Base-by-base conservation (phyloP, 2,329 filamentous ascomycete species). In the Talaromyces albobiverticillius region DNA sequence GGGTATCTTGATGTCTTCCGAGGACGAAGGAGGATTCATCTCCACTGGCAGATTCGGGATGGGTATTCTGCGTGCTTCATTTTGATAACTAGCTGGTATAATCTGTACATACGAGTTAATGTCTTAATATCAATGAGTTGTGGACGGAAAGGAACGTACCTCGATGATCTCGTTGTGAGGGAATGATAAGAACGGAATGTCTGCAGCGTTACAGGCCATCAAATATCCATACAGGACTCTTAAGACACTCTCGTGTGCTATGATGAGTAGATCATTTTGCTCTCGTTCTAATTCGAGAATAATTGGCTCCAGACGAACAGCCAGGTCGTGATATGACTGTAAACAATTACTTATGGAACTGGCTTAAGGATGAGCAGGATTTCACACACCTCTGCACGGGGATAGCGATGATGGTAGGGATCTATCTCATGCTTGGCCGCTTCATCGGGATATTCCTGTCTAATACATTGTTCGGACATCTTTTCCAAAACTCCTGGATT, bases 81-180 rank as follows among this genome's bases (percentile, higher is more conserved):
- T 99, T 76, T 96, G 94, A 74, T 99, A 99, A 29, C 90, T 93
- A 16, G 93, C 92, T 3, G 94, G 95, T 56, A 97, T 95, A 68
- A 99, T 96, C 84, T 83, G 53, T 16, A n/a, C 22, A 46, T 18
- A 46, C 48, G 25, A 45, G 57, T 66, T 53, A 63, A 53, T 50
- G 36, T 51, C 14, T 38, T 22, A 25, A 34, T 51, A 51, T 36
- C 53, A 20, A 41, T 7, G 5, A 20, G 16, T 11, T 20, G n/a
- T 46, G 41, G 13, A 4, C 18, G n/a, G n/a, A n/a, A 34, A 18
- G 45, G 51, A 41, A 59, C 73, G 62, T 68, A 84, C 84, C 79
- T 99, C 94, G 62, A 99, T 96, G 67, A 99, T 97, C 70, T 99
- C 91, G 67, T 99, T 88, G 41, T 94, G 88, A 3, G 94, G 94